Percentiles rank a stretch among this genome's conserved stretches.
Evolutionary conservation across 2,329 filamentous ascomycete species (phyloP).

Genomic region (Fusarium napiforme): DNA sequence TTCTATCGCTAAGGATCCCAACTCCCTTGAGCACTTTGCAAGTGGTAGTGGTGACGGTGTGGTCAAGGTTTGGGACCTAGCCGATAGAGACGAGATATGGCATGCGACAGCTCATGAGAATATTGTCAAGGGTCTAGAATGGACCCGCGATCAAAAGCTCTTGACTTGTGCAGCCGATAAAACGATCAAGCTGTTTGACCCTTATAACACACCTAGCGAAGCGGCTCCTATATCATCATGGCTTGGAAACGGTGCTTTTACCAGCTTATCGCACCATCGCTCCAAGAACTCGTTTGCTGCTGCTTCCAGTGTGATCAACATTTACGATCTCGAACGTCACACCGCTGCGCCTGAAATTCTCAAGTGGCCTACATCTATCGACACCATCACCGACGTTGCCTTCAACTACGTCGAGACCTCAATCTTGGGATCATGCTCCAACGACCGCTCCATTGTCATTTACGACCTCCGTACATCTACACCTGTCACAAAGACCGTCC

Average conservation of each 20-base stretch:
- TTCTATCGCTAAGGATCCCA: conserved; percentile 82
- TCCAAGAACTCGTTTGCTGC: conserved; percentile 82
- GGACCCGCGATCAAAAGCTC: conserved; percentile 86
- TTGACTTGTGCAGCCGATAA: conserved; percentile 88
- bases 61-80: conserved; percentile 90
- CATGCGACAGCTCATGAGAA: conserved; percentile 88
- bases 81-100: conserved; percentile 78
- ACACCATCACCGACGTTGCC: conserved; percentile 87
- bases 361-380: conserved; percentile 86
- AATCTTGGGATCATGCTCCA: conserved; percentile 84
- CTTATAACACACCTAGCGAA: conserved; percentile 77
- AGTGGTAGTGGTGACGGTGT: conserved; percentile 92
- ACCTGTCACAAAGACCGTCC: conserved; percentile 81
- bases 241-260: conserved; percentile 85
- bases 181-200: conserved; percentile 91
- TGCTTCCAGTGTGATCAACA: conserved; percentile 79
- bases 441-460: conserved; percentile 86
- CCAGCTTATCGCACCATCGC: conserved; percentile 84
- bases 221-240: conserved; percentile 84
- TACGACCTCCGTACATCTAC: conserved; percentile 92
- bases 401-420: conserved; percentile 97
- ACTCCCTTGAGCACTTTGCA: conserved; percentile 77
- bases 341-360: conserved; percentile 85
- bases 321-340: conserved; percentile 88
- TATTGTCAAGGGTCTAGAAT: conserved; percentile 90